phyloP scores from a whole-genome alignment of 176 grass and related monocot genomes.

The Lolium perenne region DNA sequence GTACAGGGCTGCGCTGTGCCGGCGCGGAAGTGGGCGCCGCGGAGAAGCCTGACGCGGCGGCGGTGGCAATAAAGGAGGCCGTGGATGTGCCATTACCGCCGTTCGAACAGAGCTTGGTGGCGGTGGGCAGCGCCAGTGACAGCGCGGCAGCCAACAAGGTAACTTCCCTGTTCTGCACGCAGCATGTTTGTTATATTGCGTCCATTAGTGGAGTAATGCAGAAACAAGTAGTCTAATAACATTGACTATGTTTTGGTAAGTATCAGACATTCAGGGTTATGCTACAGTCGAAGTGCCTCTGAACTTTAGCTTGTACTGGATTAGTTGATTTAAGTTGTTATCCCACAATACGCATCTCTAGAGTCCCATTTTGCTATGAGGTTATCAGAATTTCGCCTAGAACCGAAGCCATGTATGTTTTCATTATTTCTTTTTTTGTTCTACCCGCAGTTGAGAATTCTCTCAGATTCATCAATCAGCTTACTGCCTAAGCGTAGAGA shows the following conservation, averaged over 20 bases:
- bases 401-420: background rate
- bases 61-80: background rate
- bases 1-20: conserved; percentile 24
- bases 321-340: too few relatives aligned
- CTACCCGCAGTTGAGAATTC: background rate
- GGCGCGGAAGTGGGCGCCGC: conserved; percentile 22
- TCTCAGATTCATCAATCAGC: background rate
- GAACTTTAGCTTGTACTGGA: too few relatives aligned
- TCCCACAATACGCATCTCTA: background rate
- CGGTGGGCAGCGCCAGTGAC: background rate
- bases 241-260: background rate
- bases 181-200: conserved; percentile 19
- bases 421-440: background rate
- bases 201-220: background rate
- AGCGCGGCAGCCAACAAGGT: conserved; percentile 31
- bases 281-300: too few relatives aligned
- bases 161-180: background rate
- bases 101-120: conserved; percentile 39
- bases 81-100: conserved; percentile 15
- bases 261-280: background rate
- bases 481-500: too few relatives aligned
- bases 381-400: background rate
- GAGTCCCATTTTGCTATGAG: background rate
- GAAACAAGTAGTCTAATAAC: too few relatives aligned
- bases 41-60: background rate